phyloP scores from a whole-genome alignment of 257 asterid species.

The Voacanga thouarsii region DNA sequence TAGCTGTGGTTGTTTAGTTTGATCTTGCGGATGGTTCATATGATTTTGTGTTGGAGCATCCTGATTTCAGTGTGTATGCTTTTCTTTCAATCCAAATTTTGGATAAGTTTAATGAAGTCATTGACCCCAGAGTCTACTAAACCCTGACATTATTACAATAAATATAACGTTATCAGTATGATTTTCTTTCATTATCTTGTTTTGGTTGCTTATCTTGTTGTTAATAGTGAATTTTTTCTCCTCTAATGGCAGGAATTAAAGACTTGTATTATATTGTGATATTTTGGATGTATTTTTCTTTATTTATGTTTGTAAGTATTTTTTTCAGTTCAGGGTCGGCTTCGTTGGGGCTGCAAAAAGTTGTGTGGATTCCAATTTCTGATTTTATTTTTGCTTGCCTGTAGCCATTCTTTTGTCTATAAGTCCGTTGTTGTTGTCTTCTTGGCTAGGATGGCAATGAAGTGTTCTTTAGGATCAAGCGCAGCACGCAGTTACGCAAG shows the following conservation, averaged over 20 bases:
- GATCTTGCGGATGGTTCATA: not conserved
- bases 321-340: not conserved
- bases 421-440: not conserved
- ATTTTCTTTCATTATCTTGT: too few species aligned
- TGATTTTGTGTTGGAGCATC: too few species aligned
- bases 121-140: too few species aligned
- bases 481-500: conserved; percentile 65
- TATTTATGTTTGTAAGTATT: not conserved
- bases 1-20: not conserved
- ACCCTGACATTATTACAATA: too few species aligned
- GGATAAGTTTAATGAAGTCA: too few species aligned
- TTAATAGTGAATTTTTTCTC: not conserved
- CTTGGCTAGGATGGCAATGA: conserved; percentile 34
- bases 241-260: not conserved
- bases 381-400: not conserved
- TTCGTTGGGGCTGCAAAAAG: not conserved
- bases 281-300: not conserved
- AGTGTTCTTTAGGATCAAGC: conserved; percentile 58
- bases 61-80: too few species aligned
- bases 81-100: too few species aligned
- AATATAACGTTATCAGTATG: too few species aligned
- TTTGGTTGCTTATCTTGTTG: too few species aligned
- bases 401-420: not conserved
- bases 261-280: not conserved
- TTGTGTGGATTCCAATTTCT: not conserved